Evolutionary conservation across 176 grass and related monocot genomes (phyloP).

Genomic region (Lolium perenne): DNA sequence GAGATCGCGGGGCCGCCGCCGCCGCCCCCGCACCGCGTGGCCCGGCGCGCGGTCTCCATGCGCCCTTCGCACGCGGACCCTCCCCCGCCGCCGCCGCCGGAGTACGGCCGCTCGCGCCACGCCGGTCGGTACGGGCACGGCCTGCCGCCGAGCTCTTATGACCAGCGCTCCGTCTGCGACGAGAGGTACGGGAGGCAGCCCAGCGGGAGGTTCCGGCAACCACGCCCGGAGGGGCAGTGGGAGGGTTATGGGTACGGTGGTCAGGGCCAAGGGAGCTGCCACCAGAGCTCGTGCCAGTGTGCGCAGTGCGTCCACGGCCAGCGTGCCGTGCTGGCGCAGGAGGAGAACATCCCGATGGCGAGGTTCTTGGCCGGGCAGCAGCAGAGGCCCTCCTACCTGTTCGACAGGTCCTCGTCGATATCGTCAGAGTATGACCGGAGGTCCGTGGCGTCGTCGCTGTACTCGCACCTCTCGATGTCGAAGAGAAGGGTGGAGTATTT

Average conservation of each 20-base stretch:
- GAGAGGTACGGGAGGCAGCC: constrained; percentile 56
- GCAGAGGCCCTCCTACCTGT: too few species aligned
- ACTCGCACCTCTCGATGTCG: constrained; percentile 47
- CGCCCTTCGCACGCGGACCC: constrained; percentile 36
- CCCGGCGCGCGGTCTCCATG: constrained; percentile 41
- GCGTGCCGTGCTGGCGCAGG: constrained; percentile 19
- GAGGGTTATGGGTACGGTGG: constrained; percentile 43
- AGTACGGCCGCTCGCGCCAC: constrained; percentile 36
- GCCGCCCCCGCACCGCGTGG: constrained; percentile 26
- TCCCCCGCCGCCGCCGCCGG: constrained; percentile 9
- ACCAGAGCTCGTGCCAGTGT: constrained; percentile 49
- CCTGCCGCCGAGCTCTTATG: constrained; percentile 1
- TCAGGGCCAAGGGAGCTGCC: constrained; percentile 38
- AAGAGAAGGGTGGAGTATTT: constrained; percentile 53
- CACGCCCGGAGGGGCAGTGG: constrained; percentile 39
- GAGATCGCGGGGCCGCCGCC: constrained; percentile 53
- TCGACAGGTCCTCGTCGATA: constrained; percentile 48
- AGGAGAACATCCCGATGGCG: constrained; percentile 52
- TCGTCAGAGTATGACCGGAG: constrained; percentile 57
- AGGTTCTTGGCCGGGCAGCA: constrained; percentile 58
- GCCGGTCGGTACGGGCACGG: constrained; percentile 34
- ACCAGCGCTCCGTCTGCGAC: constrained; percentile 34
- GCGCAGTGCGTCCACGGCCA: constrained; percentile 39
- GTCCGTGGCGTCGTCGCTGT: constrained; percentile 48
- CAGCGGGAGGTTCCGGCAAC: constrained; percentile 44